phyloP scores from a whole-genome alignment of 768 basidiomycete species.

The Postia placenta region DNA sequence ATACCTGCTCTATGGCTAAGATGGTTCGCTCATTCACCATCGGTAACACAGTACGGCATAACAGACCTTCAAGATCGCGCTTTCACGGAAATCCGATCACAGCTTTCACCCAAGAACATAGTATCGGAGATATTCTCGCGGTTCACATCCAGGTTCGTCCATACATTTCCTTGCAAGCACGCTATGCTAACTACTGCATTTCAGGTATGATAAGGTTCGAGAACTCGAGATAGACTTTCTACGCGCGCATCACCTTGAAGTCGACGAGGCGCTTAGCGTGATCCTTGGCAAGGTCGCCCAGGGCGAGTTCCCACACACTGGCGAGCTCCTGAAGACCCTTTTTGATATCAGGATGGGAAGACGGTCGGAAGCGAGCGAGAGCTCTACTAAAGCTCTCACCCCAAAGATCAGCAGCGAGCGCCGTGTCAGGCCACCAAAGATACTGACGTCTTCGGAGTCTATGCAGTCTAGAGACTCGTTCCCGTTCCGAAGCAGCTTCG shows the following conservation, averaged over 20 bases:
- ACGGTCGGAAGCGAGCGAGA: too few species aligned
- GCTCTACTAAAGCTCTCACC: too few species aligned
- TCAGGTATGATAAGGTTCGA: constrained; percentile 11
- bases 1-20: neutral
- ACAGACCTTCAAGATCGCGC: constrained; percentile 13
- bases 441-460: too few species aligned
- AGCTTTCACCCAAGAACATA: constrained; percentile 12
- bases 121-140: constrained; percentile 22
- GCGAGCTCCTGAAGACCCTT: constrained; percentile 2
- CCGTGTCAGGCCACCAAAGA: too few species aligned
- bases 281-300: constrained; percentile 3
- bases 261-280: constrained; percentile 1
- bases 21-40: neutral
- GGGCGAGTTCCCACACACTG: constrained; percentile 10
- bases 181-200: neutral
- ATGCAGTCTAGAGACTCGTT: too few species aligned
- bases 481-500: too few species aligned
- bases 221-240: constrained; percentile 10
- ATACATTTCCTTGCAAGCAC: neutral
- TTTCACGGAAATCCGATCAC: constrained; percentile 7
- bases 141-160: constrained; percentile 17
- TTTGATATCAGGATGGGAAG: constrained; percentile 5
- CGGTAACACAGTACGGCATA: constrained; percentile 16
- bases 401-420: too few species aligned
- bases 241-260: constrained; percentile 2